Conservation (phyloP, 129 eudicot genomes). For the Lactuca sativa region DNA sequence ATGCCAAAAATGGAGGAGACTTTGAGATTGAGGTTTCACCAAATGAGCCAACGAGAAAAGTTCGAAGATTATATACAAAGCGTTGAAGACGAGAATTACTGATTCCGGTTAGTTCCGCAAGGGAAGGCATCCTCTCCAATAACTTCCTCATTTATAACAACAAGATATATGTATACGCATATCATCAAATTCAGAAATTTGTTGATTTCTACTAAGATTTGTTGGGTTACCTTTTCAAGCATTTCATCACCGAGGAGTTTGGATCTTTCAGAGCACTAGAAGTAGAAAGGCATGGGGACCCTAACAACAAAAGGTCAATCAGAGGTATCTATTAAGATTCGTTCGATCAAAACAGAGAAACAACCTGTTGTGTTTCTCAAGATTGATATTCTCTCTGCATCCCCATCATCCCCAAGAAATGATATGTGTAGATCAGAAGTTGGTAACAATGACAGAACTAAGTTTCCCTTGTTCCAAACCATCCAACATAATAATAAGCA, state of each 20-base stretch:
- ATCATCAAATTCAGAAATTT: too few relatives aligned
- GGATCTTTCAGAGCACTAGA: constrained; percentile 88
- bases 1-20: constrained; percentile 23
- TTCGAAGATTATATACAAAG: constrained; percentile 64
- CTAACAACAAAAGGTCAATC: constrained; percentile 66
- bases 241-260: constrained; percentile 72
- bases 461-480: constrained; percentile 59
- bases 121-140: constrained; percentile 58
- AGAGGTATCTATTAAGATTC: constrained; percentile 57
- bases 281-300: constrained; percentile 41
- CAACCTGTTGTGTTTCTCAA: constrained; percentile 41
- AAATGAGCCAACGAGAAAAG: constrained; percentile 43
- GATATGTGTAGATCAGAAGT: constrained; percentile 71
- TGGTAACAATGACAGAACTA: constrained; percentile 68
- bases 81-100: constrained; percentile 69
- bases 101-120: constrained; percentile 77
- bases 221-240: constrained; percentile 81
- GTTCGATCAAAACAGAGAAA: constrained; percentile 51
- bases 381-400: constrained; percentile 58
- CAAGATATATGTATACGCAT: constrained; percentile 1
- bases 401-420: constrained; percentile 72
- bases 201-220: too few relatives aligned
- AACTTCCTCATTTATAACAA: constrained; percentile 60
- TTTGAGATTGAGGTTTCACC: constrained; percentile 30
- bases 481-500: background rate